Conservation (phyloP, 345 rosid species). For the Raphanus sativus region DNA sequence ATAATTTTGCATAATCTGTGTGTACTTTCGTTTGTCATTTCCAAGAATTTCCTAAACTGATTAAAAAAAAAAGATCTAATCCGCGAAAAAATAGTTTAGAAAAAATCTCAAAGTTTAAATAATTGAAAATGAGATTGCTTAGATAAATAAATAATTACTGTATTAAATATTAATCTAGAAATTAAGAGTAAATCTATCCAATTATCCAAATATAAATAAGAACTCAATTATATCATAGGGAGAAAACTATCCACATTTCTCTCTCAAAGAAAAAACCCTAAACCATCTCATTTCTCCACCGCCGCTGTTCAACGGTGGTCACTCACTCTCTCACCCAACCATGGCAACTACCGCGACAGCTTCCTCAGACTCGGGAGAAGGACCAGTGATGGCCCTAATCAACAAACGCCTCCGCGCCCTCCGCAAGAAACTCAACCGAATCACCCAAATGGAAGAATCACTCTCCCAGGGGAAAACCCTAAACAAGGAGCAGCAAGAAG, state of each 20-base stretch:
- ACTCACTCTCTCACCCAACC: not conserved
- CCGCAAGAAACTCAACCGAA: constrained; percentile 81
- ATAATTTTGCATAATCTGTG: not conserved
- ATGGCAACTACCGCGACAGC: constrained; percentile 32
- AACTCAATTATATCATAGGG: not conserved
- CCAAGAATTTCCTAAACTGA: not conserved
- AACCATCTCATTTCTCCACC: constrained; percentile 21
- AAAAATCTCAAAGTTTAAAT: not conserved
- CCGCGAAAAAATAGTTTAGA: not conserved
- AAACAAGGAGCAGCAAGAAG: constrained; percentile 84
- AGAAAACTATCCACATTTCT: no score
- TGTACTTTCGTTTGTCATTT: not conserved
- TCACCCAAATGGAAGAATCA: constrained; percentile 79
- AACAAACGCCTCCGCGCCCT: constrained; percentile 93
- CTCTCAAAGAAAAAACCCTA: constrained; percentile 30
- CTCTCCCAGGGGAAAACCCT: constrained; percentile 72
- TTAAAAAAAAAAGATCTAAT: not conserved
- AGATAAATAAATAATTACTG: no score
- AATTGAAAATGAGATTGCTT: no score
- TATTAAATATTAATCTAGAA: not conserved
- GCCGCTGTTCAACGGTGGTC: constrained; percentile 30
- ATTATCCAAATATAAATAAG: not conserved
- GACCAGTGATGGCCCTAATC: constrained; percentile 77
- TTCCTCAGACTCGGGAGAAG: constrained; percentile 65
- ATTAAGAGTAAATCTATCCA: not conserved